These are phyloP conservation scores for Hortaea werneckii DNA, from an alignment of 2,329 filamentous ascomycete species.

Conservation along the genomic window DNA sequence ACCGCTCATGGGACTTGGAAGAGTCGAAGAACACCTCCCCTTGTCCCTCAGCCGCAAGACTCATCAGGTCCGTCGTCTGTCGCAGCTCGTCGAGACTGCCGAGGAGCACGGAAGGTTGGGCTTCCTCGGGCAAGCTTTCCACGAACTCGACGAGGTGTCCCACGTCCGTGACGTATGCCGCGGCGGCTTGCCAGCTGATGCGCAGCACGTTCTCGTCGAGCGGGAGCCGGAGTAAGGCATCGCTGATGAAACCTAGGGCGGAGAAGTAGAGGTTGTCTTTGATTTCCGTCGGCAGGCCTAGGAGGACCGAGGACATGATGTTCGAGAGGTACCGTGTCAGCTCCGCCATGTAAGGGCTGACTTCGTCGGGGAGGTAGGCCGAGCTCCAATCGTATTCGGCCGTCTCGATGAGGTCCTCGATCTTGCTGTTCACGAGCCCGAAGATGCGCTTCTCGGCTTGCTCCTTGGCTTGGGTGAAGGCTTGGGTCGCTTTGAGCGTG, in stretches of 20 bases:
- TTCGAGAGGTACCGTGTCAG: constrained; percentile 86
- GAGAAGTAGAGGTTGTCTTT: constrained; percentile 98
- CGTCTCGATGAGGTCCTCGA: constrained; percentile 92
- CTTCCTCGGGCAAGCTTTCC: constrained; percentile 58
- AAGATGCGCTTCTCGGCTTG: constrained; percentile 96
- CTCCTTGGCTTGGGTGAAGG: constrained; percentile 86
- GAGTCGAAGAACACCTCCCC: constrained; percentile 90
- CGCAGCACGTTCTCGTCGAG: constrained; percentile 68
- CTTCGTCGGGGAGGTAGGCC: constrained; percentile 54
- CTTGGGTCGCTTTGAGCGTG: constrained; percentile 68
- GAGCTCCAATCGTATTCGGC: constrained; percentile 91
- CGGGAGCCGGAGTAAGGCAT: constrained; percentile 48
- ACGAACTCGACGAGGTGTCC: constrained; percentile 79
- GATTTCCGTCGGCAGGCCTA: constrained; percentile 88
- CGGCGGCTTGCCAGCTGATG: constrained; percentile 80
- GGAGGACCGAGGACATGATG: constrained; percentile 89
- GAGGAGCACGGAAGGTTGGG: constrained; percentile 46
- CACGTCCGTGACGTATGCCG: constrained; percentile 72
- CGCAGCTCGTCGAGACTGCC: constrained; percentile 87
- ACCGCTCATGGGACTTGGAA: constrained; percentile 81
- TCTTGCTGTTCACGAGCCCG: constrained; percentile 96
- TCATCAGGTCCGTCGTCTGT: constrained; percentile 83
- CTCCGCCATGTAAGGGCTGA: constrained; percentile 91
- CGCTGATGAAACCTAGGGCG: constrained; percentile 79
- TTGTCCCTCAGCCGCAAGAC: constrained; percentile 60